phyloP scores from a whole-genome alignment of 768 basidiomycete genomes.

The Grammothele lineata region DNA sequence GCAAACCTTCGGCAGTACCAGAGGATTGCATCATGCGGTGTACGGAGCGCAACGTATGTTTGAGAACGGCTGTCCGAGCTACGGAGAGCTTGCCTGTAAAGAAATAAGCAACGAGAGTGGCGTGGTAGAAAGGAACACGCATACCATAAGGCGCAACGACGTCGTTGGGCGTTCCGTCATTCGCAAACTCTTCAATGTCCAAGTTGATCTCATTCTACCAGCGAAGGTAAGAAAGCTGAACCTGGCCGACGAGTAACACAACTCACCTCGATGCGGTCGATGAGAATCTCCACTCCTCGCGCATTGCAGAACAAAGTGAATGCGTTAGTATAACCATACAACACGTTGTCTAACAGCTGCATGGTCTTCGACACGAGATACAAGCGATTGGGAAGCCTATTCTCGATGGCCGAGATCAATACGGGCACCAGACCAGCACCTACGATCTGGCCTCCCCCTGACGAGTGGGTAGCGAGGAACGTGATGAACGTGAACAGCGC shows the following conservation, averaged over 20 bases:
- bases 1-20: constrained; percentile 89
- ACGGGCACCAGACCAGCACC: constrained; percentile 89
- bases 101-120: constrained; percentile 2
- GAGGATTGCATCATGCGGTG: constrained; percentile 98
- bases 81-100: constrained; percentile 66
- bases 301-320: constrained; percentile 84
- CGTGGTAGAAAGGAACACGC: constrained; percentile 12
- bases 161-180: constrained; percentile 39
- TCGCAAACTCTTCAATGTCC: constrained; percentile 47
- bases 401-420: constrained; percentile 86
- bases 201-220: constrained; percentile 28
- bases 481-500: constrained; percentile 84
- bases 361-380: constrained; percentile 84
- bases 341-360: constrained; percentile 87
- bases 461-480: constrained; percentile 78
- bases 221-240: constrained; percentile 15
- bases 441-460: constrained; percentile 90
- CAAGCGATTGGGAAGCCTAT: constrained; percentile 61
- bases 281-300: constrained; percentile 80
- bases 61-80: constrained; percentile 74
- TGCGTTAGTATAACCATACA: constrained; percentile 85
- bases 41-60: constrained; percentile 86
- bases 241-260: neutral
- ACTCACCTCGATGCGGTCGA: constrained; percentile 81
- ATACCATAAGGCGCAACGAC: constrained; percentile 51